Evolutionary conservation across 805 yeast genomes (phyloP).

Genomic region (Metschnikowia kofuensis): DNA sequence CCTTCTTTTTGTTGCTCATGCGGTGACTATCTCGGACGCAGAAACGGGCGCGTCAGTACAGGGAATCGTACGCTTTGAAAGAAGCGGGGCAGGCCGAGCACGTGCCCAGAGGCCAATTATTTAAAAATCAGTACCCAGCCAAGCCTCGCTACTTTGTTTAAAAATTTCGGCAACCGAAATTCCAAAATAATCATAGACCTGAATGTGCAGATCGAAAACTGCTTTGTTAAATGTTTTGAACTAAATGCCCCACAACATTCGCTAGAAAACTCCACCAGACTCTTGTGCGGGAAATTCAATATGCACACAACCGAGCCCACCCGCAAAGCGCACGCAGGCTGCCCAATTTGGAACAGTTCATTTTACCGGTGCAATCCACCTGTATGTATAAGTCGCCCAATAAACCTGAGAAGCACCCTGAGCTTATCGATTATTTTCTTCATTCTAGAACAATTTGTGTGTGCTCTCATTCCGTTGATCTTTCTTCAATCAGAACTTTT

Average conservation of each 20-base stretch:
- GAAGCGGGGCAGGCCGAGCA: neutral
- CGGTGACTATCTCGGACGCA: neutral
- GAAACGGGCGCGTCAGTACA: neutral
- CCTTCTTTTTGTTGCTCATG: neutral
- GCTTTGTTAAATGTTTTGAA: too few relatives aligned
- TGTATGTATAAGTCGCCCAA: neutral
- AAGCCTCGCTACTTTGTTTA: too few relatives aligned
- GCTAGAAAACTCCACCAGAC: too few relatives aligned
- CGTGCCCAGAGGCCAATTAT: neutral
- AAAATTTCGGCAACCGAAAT: too few relatives aligned
- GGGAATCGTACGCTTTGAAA: neutral
- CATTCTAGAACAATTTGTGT: too few relatives aligned
- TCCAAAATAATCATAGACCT: too few relatives aligned
- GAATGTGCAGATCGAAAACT: too few relatives aligned
- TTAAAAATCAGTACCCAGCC: neutral
- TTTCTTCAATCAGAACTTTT: too few relatives aligned
- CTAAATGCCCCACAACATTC: too few relatives aligned
- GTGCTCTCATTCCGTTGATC: too few relatives aligned
- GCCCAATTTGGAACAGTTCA: neutral
- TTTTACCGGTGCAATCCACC: neutral
- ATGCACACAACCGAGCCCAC: neutral
- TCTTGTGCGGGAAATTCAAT: neutral
- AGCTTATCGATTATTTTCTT: constrained; percentile 1
- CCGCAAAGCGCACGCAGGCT: constrained; percentile 2
- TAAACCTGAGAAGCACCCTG: constrained; percentile 2